Base-by-base conservation (phyloP, 257 asterid genomes). In the Solanum pennellii region DNA sequence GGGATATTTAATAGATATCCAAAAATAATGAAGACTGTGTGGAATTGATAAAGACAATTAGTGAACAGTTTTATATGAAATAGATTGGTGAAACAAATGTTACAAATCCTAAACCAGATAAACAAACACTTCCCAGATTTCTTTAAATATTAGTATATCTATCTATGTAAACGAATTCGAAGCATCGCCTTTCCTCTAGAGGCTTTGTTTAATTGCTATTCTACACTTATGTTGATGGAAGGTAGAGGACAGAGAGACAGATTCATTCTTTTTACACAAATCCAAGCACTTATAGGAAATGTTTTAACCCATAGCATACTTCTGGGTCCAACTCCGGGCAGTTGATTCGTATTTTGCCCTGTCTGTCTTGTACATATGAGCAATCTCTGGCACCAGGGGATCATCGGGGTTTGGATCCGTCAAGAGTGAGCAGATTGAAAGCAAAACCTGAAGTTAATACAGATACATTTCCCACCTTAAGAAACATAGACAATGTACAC, bases 321-420 rank as follows among this genome's bases (percentile, higher is more conserved):
- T 87, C 74, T 87, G 89, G 79, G 89, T 82, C 89, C 89, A 87
- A 75, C 89, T 87, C 83, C 89, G 79, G 18, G 86, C 86, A 47
- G 89, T 68, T 82, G 85, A 31, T 60, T 87, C 89, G 4, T 87
- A 87, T 75, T 87, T 87, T 4, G 62, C 89, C 82, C 86, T 87
- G 71, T 82, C 89, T 2, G 83, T 82, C 83, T 87, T 87, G 83
- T 87, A 87, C 89, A 87, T 87, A 75, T 87, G 86, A 82, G 89
- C 89, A 87, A 87, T 87, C 66, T 87, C 89, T 13, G 89, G 89
- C 6, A 87, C 89, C 49, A 87, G 21, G 13, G 89, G 89, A 13
- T 87, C 89, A 21, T 87, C 89, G 0, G 89, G 89, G 62, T 87
- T 87, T 47, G 89, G 86, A 87, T 87, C 89, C 71, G 89, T 87